A percentile compares a stretch with the other conserved stretches of the same genome.
Conservation (phyloP, 805 yeast genomes). For the Tetrapisispora phaffii region DNA sequence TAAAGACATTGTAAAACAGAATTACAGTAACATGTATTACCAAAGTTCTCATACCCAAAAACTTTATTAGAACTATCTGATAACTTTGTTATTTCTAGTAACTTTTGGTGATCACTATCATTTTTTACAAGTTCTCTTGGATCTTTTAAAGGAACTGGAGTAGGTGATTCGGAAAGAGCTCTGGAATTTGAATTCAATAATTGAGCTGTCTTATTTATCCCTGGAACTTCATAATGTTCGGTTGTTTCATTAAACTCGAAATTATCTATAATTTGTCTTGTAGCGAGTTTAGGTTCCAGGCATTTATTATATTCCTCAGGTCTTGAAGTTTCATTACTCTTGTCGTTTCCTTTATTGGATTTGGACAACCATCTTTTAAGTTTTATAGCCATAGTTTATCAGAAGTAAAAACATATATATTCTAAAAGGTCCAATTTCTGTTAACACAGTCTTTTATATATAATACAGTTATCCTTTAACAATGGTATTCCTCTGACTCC, state of each 20-base stretch:
- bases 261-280: not conserved
- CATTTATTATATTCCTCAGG: not conserved
- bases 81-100: not conserved
- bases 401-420: not conserved
- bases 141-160: not conserved
- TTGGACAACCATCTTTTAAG: constrained; percentile 17
- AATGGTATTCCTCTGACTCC: no score
- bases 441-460: no score
- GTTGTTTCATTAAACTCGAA: not conserved
- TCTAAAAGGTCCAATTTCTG: not conserved
- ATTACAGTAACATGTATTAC: constrained; percentile 90
- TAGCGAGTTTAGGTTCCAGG: no score
- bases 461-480: no score
- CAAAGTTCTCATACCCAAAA: constrained; percentile 77
- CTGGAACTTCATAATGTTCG: not conserved
- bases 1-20: constrained; percentile 83
- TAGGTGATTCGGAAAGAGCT: not conserved
- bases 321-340: not conserved
- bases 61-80: constrained; percentile 57
- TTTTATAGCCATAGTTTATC: constrained; percentile 6
- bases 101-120: not conserved
- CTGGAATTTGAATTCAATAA: constrained; percentile 35
- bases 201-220: not conserved
- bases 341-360: not conserved
- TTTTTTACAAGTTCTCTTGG: not conserved